Conservation (phyloP, 208 protist species). For the Leishmania guyanensis region DNA sequence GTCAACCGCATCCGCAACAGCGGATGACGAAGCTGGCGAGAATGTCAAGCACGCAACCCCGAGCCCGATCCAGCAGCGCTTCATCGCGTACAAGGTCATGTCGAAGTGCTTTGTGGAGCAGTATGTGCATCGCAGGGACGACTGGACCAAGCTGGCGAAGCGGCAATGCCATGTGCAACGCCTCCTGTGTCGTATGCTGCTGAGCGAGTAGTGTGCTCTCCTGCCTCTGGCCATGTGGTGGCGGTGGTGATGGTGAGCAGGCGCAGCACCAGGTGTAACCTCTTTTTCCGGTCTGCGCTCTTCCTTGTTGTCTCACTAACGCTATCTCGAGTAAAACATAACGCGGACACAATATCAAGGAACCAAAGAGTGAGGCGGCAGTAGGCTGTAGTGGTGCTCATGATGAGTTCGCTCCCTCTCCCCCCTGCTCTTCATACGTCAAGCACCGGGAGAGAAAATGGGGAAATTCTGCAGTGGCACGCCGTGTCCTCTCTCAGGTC, state of each 20-base stretch:
- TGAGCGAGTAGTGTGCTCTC: constrained; percentile 17
- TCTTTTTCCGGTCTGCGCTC: background rate
- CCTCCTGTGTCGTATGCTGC: constrained; percentile 68
- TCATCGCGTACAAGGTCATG: constrained; percentile 83
- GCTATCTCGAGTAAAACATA: background rate
- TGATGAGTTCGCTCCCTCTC: background rate
- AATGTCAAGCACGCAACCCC: constrained; percentile 11
- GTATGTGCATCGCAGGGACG: constrained; percentile 82
- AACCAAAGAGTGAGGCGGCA: background rate
- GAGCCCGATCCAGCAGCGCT: constrained; percentile 38
- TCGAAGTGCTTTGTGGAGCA: constrained; percentile 89
- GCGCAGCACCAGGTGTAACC: background rate
- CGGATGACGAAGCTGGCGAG: constrained; percentile 2
- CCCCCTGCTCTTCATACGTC: background rate
- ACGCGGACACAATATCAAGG: background rate
- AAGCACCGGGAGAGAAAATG: background rate
- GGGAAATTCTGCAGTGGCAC: background rate
- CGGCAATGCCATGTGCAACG: constrained; percentile 81
- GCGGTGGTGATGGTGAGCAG: background rate
- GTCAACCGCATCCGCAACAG: background rate
- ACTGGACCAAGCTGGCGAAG: constrained; percentile 79
- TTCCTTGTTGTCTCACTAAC: background rate
- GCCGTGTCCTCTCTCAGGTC: background rate
- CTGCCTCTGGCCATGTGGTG: background rate
- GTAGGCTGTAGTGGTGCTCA: background rate